A percentile compares a stretch with the other conserved stretches of the same genome.
Conservation (phyloP, 2,329 filamentous ascomycete species). For the Gnomoniopsis smithogilvyi region DNA sequence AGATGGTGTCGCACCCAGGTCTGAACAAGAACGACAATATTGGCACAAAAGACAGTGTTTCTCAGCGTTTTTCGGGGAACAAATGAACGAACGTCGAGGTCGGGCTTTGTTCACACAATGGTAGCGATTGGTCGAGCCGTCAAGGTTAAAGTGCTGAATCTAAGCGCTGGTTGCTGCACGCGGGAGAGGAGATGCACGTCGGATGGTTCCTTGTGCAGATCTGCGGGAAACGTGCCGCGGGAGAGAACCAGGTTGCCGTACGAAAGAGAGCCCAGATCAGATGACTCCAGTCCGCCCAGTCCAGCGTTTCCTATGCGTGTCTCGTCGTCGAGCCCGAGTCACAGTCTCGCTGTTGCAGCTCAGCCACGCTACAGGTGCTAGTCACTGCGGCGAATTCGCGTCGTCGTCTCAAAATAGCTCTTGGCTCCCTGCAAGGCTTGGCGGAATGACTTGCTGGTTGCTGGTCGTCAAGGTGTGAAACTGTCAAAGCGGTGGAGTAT, state of each 20-base stretch:
- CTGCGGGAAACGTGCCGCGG: not conserved
- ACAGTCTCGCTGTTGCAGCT: not conserved
- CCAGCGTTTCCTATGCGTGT: not conserved
- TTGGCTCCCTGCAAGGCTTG: not conserved
- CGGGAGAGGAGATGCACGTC: not conserved
- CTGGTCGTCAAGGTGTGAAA: not conserved
- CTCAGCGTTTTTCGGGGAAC: not conserved
- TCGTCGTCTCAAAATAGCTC: not conserved
- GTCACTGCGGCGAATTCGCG: not conserved
- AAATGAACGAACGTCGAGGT: not conserved
- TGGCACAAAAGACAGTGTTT: not conserved
- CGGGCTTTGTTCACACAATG: not conserved
- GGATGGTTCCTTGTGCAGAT: slow-evolving; percentile 6
- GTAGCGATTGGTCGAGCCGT: not conserved
- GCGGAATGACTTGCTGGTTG: not conserved
- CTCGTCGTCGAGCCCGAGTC: not conserved
- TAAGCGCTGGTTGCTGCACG: slow-evolving; percentile 1
- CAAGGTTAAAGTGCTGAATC: not conserved
- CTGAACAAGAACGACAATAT: not conserved
- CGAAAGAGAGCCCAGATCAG: not conserved
- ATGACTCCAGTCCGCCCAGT: not conserved
- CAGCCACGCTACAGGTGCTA: not conserved
- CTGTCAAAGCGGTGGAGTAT: not conserved
- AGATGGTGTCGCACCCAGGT: not conserved
- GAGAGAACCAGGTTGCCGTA: not conserved